Evolutionary conservation across 495 filamentous ascomycete species (phyloP).

Genomic region (Cryomyces minteri): DNA sequence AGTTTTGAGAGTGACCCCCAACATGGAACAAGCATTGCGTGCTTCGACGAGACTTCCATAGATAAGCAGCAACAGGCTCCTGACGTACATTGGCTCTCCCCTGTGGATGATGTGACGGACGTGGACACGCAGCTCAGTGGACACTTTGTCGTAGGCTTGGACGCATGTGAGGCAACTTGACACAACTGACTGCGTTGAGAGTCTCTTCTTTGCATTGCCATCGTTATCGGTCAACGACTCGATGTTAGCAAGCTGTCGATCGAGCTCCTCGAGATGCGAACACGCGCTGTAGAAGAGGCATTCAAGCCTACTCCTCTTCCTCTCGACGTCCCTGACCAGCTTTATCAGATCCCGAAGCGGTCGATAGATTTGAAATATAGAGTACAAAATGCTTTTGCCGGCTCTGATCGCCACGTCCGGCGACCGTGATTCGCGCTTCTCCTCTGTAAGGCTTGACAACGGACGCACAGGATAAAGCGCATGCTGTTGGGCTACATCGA

Average conservation of each 20-base stretch:
- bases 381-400: constrained; percentile 74
- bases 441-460: not conserved
- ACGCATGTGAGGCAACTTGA: not conserved
- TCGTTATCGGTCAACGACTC: not conserved
- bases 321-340: constrained; percentile 38
- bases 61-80: constrained; percentile 60
- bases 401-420: constrained; percentile 52
- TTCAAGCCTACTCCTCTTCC: constrained; percentile 53
- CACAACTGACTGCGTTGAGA: not conserved
- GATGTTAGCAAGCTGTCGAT: not conserved
- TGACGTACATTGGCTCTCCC: constrained; percentile 32
- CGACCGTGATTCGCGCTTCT: not conserved
- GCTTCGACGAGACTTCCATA: constrained; percentile 69
- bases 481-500: no score
- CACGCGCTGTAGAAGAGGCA: constrained; percentile 64
- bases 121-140: constrained; percentile 3
- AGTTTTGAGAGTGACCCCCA: constrained; percentile 15
- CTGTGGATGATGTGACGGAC: not conserved
- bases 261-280: constrained; percentile 29
- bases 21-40: constrained; percentile 31
- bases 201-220: not conserved
- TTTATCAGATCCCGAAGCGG: constrained; percentile 44
- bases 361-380: constrained; percentile 63
- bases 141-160: constrained; percentile 1
- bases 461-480: not conserved